Conservation (phyloP, 2,329 filamentous ascomycete genomes). For the Ophiostoma fasciatum region DNA sequence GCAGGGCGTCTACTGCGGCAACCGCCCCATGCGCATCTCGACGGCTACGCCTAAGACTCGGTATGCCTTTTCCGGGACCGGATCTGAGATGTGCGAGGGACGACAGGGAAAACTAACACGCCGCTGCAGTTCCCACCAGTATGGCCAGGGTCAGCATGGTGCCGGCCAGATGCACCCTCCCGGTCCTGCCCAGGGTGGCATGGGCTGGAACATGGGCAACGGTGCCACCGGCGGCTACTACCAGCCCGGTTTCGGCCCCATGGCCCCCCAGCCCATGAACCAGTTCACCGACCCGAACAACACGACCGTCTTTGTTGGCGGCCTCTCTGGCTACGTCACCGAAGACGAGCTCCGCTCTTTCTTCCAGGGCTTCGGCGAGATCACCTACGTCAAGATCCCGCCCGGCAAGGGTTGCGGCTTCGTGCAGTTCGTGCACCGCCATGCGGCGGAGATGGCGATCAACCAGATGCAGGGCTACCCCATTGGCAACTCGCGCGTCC, state of each 20-base stretch:
- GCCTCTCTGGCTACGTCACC: constrained; percentile 92
- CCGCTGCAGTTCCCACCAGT: constrained; percentile 23
- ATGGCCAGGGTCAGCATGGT: constrained; percentile 21
- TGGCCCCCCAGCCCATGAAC: constrained; percentile 53
- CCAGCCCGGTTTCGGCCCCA: constrained; percentile 17
- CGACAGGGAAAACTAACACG: neutral
- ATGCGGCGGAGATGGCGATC: constrained; percentile 99
- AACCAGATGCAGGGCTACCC: constrained; percentile 99
- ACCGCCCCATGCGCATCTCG: constrained; percentile 95
- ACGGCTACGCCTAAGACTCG: constrained; percentile 95
- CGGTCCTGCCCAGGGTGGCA: constrained; percentile 27
- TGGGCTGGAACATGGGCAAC: constrained; percentile 22
- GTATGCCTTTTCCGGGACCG: no score
- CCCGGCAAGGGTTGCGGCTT: constrained; percentile 98
- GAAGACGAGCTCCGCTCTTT: constrained; percentile 99
- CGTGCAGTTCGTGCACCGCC: constrained; percentile 96
- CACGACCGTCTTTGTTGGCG: constrained; percentile 96
- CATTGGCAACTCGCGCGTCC: constrained; percentile 95
- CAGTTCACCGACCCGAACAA: constrained; percentile 99
- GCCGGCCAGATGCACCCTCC: constrained; percentile 24
- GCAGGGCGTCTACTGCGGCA: constrained; percentile 98
- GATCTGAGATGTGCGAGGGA: no score
- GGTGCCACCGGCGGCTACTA: constrained; percentile 22
- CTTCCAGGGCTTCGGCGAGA: constrained; percentile 99
- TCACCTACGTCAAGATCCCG: constrained; percentile 99